Conservation (phyloP, 257 asterid genomes). For the Penstemon barbatus region DNA sequence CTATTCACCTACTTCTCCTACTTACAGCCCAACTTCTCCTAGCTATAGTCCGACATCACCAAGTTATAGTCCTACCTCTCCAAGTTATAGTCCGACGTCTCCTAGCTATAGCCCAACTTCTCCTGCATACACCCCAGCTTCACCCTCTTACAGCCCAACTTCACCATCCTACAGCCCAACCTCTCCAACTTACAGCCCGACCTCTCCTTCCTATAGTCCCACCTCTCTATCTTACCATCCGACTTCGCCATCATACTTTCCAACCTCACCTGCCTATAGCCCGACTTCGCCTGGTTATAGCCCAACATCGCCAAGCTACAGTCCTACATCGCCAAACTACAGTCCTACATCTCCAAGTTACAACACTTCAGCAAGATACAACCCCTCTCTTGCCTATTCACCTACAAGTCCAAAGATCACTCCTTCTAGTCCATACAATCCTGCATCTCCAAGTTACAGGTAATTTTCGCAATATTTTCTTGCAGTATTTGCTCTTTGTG, state of each 20-base stretch:
- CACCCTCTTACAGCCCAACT: constrained; percentile 77
- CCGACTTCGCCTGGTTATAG: constrained; percentile 86
- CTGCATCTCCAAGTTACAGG: constrained; percentile 98
- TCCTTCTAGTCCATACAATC: constrained; percentile 92
- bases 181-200: constrained; percentile 77
- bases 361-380: constrained; percentile 88
- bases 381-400: constrained; percentile 92
- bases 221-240: constrained; percentile 89
- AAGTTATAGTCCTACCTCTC: constrained; percentile 84
- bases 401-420: constrained; percentile 90
- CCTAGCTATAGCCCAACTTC: constrained; percentile 83
- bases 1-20: constrained; percentile 85
- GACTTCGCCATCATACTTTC: constrained; percentile 78
- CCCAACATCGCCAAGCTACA: constrained; percentile 88
- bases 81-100: constrained; percentile 84
- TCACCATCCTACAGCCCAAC: constrained; percentile 90
- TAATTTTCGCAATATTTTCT: constrained; percentile 27
- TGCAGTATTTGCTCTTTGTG: constrained; percentile 9
- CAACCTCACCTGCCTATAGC: constrained; percentile 69
- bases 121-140: constrained; percentile 82
- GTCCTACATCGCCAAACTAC: constrained; percentile 92
- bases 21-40: constrained; percentile 42
- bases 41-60: constrained; percentile 43
- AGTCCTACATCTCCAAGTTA: constrained; percentile 83
- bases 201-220: constrained; percentile 86